Percentiles rank a stretch among this genome's conserved stretches.
Evolutionary conservation across 371 early-diverging fungal species (phyloP).

Genomic region (Caulochytrium protostelioides): DNA sequence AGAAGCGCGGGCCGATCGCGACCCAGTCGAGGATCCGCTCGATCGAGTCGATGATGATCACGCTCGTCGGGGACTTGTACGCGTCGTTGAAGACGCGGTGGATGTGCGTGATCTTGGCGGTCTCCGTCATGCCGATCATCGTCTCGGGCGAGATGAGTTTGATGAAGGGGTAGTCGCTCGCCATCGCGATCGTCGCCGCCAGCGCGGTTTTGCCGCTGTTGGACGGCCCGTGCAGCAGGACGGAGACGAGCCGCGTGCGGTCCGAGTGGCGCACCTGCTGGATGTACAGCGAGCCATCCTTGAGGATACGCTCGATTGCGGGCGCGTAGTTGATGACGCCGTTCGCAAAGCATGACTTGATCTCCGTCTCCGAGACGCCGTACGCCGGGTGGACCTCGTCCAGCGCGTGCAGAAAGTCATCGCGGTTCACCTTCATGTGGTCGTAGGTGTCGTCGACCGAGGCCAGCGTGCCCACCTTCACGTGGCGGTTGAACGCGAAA

Average conservation of each 20-base stretch:
- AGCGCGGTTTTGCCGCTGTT: slow-evolving; percentile 96
- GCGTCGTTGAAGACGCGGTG: slow-evolving; percentile 88
- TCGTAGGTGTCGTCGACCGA: slow-evolving; percentile 59
- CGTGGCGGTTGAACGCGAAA: slow-evolving; percentile 95
- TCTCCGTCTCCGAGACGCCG: slow-evolving; percentile 87
- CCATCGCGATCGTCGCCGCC: slow-evolving; percentile 86
- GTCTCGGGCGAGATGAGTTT: slow-evolving; percentile 93
- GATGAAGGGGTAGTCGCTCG: slow-evolving; percentile 92
- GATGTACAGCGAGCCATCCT: slow-evolving; percentile 59
- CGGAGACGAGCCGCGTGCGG: slow-evolving; percentile 68
- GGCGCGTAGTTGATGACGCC: slow-evolving; percentile 59
- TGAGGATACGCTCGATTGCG: slow-evolving; percentile 49
- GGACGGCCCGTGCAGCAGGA: slow-evolving; percentile 69
- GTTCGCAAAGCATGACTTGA: slow-evolving; percentile 61
- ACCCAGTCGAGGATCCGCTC: slow-evolving; percentile 96
- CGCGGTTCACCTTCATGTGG: slow-evolving; percentile 67
- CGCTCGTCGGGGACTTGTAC: slow-evolving; percentile 87
- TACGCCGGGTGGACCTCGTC: slow-evolving; percentile 95
- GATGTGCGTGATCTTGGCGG: slow-evolving; percentile 79
- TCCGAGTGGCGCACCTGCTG: slow-evolving; percentile 64
- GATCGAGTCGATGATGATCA: slow-evolving; percentile 93
- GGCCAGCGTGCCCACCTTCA: slow-evolving; percentile 69
- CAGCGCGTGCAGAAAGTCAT: slow-evolving; percentile 85
- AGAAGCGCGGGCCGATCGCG: slow-evolving; percentile 94
- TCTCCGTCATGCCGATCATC: slow-evolving; percentile 89